Base-by-base conservation (phyloP, 1,284 basidiomycete genomes). In the Heterobasidion parviporum region DNA sequence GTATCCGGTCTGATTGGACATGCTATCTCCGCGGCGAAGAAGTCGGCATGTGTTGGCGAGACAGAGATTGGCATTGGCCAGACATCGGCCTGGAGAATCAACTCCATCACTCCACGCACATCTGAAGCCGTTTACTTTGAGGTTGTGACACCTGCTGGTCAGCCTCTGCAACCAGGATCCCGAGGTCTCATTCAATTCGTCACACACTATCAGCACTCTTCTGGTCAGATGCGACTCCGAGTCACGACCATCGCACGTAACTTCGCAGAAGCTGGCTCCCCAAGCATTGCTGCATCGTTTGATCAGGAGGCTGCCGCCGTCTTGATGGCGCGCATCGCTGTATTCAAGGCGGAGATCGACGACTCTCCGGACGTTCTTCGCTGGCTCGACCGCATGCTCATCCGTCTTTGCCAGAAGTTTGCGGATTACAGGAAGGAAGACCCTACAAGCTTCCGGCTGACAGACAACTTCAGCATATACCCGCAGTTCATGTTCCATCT, bases 401-500 rank as follows among this genome's bases (percentile, higher is more conserved):
- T 99, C 68, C 83, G 97, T 10, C 76, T 99, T 45, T 99, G 97
- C 74, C 97, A 99, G 76, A 99, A 99, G 80, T 99, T 99, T 68
- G 97, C 97, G 56, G 95, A 98, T 70, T 99, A 99, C 70, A 79
- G 94, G 66, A 99, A 99, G 75, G 97, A 99, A 73, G 97, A 99
- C 68, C 92, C 96, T 4, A 85, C 88, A 52, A 92, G 88, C 70
- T 99, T 99, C 82, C 80, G 94, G 61, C 77, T 99, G 62, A 80
- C 85, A 59, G 94, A 98, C 66, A 96, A 96, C 72, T 99, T 99
- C 73, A 94, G 91, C 70, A 99, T 99, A 67, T 99, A 99, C 72
- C 97, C 97, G 36, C 97, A 99, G 71, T 99, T 99, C 78, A 99
- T 99, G 97, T 99, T 99, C 88, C 97, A 99, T 73, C 74, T 99